These are phyloP conservation scores for Oryza punctata DNA, from an alignment of 176 grass and related monocot species.

Conservation along the genomic window DNA sequence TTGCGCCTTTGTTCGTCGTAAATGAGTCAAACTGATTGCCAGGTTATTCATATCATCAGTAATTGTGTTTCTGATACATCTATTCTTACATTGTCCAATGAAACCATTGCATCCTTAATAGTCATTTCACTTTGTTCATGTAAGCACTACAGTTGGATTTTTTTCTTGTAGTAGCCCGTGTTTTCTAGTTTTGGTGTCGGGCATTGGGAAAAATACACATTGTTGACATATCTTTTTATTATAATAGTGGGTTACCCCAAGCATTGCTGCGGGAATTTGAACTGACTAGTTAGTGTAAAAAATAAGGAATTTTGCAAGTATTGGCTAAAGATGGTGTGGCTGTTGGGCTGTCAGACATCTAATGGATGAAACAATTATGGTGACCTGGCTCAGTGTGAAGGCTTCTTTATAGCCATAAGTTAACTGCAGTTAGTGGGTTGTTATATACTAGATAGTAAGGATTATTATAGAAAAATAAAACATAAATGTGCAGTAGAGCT, in stretches of 20 bases:
- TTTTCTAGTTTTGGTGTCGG: not conserved
- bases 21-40: constrained; percentile 16
- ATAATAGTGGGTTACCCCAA: not conserved
- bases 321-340: too few relatives aligned
- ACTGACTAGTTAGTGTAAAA: too few relatives aligned
- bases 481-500: not conserved
- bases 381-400: not conserved
- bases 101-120: not conserved
- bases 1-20: not conserved
- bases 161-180: constrained; percentile 9
- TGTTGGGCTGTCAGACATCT: not conserved
- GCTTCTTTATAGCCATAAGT: not conserved
- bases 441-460: not conserved
- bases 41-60: constrained; percentile 11
- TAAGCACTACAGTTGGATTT: not conserved
- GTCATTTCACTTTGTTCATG: not conserved
- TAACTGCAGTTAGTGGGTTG: not conserved
- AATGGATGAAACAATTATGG: not conserved
- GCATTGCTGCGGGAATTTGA: too few relatives aligned
- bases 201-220: too few relatives aligned
- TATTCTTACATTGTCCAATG: constrained; percentile 2
- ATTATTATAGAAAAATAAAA: not conserved
- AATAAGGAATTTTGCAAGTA: too few relatives aligned
- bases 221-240: not conserved
- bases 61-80: not conserved